These are phyloP conservation scores for Tulasnella sp. DNA, from an alignment of 768 basidiomycete species.

Conservation along the genomic window DNA sequence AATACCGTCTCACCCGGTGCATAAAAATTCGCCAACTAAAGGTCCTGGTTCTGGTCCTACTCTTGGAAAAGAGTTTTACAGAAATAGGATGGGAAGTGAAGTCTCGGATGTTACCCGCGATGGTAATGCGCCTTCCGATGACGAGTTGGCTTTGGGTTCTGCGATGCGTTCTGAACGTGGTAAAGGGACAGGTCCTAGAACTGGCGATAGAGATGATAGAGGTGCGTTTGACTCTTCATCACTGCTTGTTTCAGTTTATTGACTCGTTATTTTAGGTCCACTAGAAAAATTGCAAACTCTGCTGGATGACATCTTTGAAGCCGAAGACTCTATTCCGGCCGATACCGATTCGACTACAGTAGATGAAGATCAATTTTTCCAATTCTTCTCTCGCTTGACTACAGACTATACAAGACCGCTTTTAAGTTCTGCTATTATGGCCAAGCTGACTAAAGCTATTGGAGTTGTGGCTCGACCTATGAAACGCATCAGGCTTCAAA, in stretches of 20 bases:
- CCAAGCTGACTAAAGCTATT: conserved; percentile 58
- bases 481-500: conserved; percentile 47
- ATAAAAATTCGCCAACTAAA: conserved; percentile 20
- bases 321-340: conserved; percentile 55
- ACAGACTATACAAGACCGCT: conserved; percentile 46
- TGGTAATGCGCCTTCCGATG: conserved; percentile 3
- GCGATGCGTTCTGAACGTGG: background rate
- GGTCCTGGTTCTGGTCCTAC: background rate
- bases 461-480: conserved; percentile 51
- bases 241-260: conserved; percentile 11
- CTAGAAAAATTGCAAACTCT: conserved; percentile 63
- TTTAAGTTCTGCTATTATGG: conserved; percentile 43
- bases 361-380: conserved; percentile 21
- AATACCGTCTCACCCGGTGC: conserved; percentile 13
- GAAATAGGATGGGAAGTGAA: conserved; percentile 31
- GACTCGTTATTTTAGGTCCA: conserved; percentile 33
- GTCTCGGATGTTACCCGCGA: conserved; percentile 4
- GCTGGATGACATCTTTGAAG: conserved; percentile 75
- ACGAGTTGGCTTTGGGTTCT: conserved; percentile 7
- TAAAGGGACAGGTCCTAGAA: conserved; percentile 20
- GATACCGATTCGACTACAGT: conserved; percentile 43
- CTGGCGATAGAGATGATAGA: conserved; percentile 66
- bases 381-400: conserved; percentile 53
- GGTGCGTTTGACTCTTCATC: conserved; percentile 30
- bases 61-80: conserved; percentile 22